Evolutionary conservation across 805 yeast species (phyloP), one percentile per base, ranked within the genome.

Genomic region (Kodamaea hsintzibuensis): DNA sequence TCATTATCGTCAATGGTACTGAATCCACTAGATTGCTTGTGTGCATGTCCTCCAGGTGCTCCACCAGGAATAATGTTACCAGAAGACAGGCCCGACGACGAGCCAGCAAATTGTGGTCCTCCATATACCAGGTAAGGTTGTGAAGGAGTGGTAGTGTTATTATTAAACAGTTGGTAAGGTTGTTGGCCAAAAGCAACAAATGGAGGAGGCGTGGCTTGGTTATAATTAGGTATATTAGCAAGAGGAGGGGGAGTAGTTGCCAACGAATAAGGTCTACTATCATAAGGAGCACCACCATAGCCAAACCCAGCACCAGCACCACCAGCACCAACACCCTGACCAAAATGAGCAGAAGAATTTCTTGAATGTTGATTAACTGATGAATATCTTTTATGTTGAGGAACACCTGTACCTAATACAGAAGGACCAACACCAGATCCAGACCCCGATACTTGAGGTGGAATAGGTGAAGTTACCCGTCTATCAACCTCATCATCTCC

Each of bases 1-100:
- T 54, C 61, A 10, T 60, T 62, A 14, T 65, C 68, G 49, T 62
- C 68, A 30, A 38, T 38, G 3, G 42, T 38, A 16, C 9, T 40
- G 13, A 40, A 40, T 6, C 44, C 44, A 14, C 47, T 44, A 33
- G 38, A 33, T 17, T 25, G 47, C 25, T 25, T 44, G 38, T 44
- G 46, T 42, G 46, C 27, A 14, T 42, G 46, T 12, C 25, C 45
- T 8, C 33, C 27, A 14, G 7, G 46, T 12, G 7, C 45, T 8
- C 33, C 33, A 7, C 33, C 42, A 38, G 33, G 19, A 5, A n/a
- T 8, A 8, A 33, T 13, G 37, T 44, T 16, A 10, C 35, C 47
- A 16, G 47, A 44, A 25, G 44, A 40, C 44, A 40, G 44, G 19
- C 44, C 44, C 42, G 10, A 27, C 49, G 30, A 22, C 14, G 33